phyloP scores from a whole-genome alignment of 129 eudicot genomes.

The Flaveria ramosissima region DNA sequence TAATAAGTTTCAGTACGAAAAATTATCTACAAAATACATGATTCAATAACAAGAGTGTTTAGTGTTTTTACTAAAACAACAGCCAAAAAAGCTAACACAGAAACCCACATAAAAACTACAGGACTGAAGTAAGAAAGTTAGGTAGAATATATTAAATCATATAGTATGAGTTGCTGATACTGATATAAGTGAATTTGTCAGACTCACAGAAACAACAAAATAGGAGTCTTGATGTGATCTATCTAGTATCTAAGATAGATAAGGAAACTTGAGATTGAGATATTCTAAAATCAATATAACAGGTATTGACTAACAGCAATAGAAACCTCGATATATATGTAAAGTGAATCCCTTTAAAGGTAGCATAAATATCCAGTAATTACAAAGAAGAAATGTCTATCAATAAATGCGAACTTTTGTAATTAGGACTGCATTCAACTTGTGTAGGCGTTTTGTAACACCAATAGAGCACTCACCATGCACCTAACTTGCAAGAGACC shows the following conservation, averaged over 20 bases:
- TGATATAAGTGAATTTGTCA: background rate
- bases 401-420: background rate
- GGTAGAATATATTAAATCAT: background rate
- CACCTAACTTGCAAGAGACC: background rate
- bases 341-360: background rate
- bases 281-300: background rate
- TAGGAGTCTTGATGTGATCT: background rate
- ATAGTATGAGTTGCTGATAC: background rate
- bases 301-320: background rate
- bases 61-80: background rate
- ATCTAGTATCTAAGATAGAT: background rate
- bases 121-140: background rate
- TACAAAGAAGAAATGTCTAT: background rate
- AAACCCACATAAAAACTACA: background rate
- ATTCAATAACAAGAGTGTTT: background rate
- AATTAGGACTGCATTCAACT: background rate
- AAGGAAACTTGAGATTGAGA: background rate
- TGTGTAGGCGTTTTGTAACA: background rate
- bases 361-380: background rate
- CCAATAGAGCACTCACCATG: background rate
- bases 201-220: background rate
- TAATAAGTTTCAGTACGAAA: background rate
- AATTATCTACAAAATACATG: background rate
- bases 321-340: background rate
- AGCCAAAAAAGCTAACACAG: background rate